Evolutionary conservation across 2,329 filamentous ascomycete genomes (phyloP).

Genomic region (Pseudogymnoascus pannorum): DNA sequence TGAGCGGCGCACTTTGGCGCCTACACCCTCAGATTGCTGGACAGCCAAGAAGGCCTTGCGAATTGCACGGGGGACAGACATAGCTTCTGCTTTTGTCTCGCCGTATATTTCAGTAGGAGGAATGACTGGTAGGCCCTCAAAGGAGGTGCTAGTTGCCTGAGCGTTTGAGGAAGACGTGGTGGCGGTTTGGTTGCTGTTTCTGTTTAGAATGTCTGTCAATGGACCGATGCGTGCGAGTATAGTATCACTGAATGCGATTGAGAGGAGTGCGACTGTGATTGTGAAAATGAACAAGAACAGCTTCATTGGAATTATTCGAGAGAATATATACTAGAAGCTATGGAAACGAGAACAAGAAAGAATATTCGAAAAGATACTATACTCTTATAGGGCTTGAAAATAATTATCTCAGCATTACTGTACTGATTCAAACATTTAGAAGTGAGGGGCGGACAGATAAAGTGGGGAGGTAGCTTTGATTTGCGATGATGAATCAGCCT

Average conservation of each 20-base stretch:
- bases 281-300: constrained; percentile 22
- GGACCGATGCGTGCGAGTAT: constrained; percentile 13
- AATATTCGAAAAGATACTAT: not conserved
- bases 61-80: constrained; percentile 68
- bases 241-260: constrained; percentile 23
- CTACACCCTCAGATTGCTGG: constrained; percentile 82
- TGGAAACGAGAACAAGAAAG: not conserved
- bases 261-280: constrained; percentile 22
- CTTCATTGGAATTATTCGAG: constrained; percentile 19
- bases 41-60: constrained; percentile 75
- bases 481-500: constrained; percentile 7
- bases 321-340: not conserved
- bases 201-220: constrained; percentile 14
- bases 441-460: not conserved
- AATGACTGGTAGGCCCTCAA: constrained; percentile 17
- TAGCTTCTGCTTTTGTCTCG: constrained; percentile 35
- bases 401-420: constrained; percentile 1
- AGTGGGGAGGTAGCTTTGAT: not conserved
- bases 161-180: constrained; percentile 9
- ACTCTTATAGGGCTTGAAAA: not conserved
- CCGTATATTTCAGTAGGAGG: constrained; percentile 18
- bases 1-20: constrained; percentile 77
- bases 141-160: not conserved
- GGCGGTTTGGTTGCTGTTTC: constrained; percentile 6
- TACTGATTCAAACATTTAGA: not conserved